Evolutionary conservation across 2,329 filamentous ascomycete species (phyloP).

Genomic region (Chaetothyriales sp.): DNA sequence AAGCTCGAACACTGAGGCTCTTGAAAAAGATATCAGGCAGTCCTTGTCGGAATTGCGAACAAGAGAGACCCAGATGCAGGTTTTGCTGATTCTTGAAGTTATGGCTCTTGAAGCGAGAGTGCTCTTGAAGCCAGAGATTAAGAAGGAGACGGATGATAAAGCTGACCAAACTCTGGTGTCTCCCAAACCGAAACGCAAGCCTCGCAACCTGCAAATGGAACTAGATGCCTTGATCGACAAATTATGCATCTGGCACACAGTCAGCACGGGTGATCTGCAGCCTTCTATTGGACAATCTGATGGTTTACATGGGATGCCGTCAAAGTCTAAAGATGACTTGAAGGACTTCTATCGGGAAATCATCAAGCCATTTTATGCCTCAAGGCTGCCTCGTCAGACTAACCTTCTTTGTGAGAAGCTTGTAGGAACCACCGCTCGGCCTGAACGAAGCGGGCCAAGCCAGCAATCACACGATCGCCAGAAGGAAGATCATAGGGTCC

Average conservation of each 20-base stretch:
- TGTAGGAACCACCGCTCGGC: constrained; percentile 27
- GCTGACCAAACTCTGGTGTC: constrained; percentile 12
- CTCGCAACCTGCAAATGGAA: constrained; percentile 27
- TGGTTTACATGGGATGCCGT: constrained; percentile 4
- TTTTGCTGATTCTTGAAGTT: constrained; percentile 34
- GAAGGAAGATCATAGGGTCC: constrained; percentile 21
- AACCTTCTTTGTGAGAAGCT: constrained; percentile 33
- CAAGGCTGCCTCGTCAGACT: constrained; percentile 33
- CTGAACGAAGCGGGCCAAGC: constrained; percentile 27
- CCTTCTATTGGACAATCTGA: constrained; percentile 15
- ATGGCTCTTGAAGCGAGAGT: constrained; percentile 21
- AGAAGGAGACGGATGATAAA: constrained; percentile 20
- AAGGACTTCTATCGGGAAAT: constrained; percentile 37
- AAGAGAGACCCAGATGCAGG: constrained; percentile 35
- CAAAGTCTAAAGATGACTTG: constrained; percentile 27
- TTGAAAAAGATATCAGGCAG: constrained; percentile 25
- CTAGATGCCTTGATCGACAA: constrained; percentile 34
- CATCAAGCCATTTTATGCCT: constrained; percentile 34
- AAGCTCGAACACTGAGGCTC: constrained; percentile 1
- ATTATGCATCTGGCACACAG: constrained; percentile 37
- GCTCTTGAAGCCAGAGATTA: constrained; percentile 28
- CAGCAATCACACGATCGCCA: constrained; percentile 35
- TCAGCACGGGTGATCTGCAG: constrained; percentile 25
- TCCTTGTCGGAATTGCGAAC: constrained; percentile 30
- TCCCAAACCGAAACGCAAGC: constrained; percentile 22